These are phyloP conservation scores for Penicillium ochrochloron DNA, from an alignment of 495 filamentous ascomycete species.

Conservation along the genomic window DNA sequence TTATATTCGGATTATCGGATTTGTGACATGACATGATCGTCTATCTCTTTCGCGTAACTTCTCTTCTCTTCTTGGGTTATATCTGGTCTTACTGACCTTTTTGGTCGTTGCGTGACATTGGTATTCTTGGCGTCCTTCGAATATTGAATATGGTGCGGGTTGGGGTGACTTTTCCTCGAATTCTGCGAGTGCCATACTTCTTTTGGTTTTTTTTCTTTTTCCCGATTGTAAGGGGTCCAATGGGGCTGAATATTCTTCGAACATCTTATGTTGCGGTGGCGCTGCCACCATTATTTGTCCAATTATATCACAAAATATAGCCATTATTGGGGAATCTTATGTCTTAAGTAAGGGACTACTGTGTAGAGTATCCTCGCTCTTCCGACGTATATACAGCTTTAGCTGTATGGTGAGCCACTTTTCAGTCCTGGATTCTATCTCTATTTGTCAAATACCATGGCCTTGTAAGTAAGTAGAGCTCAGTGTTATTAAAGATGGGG, in stretches of 20 bases:
- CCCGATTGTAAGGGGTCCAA: neutral
- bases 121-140: slow-evolving; percentile 27
- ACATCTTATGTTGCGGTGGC: slow-evolving; percentile 11
- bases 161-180: slow-evolving; percentile 16
- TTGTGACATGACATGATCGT: slow-evolving; percentile 25
- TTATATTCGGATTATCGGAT: slow-evolving; percentile 5
- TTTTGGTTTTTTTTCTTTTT: neutral
- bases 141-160: slow-evolving; percentile 12
- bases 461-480: too few species aligned
- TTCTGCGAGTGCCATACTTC: slow-evolving; percentile 6
- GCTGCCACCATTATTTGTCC: neutral
- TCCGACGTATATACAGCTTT: neutral
- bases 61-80: slow-evolving; percentile 21
- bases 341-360: neutral
- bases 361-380: neutral
- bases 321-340: neutral
- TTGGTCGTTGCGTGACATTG: slow-evolving; percentile 13
- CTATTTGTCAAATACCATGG: too few species aligned
- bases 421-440: too few species aligned
- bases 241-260: neutral
- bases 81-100: slow-evolving; percentile 18
- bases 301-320: slow-evolving; percentile 12
- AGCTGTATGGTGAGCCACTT: neutral
- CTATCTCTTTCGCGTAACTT: slow-evolving; percentile 11
- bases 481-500: too few species aligned